Conservation (phyloP, 306 rosid species). For the Datisca glomerata region DNA sequence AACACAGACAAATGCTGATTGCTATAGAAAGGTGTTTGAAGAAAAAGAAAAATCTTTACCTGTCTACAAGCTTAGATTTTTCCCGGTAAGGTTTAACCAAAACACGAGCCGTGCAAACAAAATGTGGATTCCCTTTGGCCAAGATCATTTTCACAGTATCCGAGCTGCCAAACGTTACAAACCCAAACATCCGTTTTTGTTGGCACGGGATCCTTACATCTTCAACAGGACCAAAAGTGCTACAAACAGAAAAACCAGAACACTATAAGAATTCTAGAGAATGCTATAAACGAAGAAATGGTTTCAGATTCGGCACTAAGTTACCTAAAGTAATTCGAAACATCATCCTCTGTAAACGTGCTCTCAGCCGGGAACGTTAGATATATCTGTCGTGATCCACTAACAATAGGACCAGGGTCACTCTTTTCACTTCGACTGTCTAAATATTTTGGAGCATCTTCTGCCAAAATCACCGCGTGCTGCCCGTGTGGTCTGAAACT, state of each 20-base stretch:
- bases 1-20: too few relatives aligned
- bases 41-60: constrained; percentile 18
- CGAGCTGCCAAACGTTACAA: constrained; percentile 56
- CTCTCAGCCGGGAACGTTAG: constrained; percentile 88
- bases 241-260: constrained; percentile 8
- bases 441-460: constrained; percentile 39
- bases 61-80: constrained; percentile 48
- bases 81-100: constrained; percentile 82
- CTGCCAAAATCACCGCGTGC: constrained; percentile 62
- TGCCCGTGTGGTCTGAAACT: constrained; percentile 81
- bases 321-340: constrained; percentile 66
- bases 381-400: constrained; percentile 69
- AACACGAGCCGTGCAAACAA: constrained; percentile 63
- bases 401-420: constrained; percentile 47
- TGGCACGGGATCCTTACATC: constrained; percentile 88
- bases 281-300: background rate
- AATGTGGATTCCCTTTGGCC: constrained; percentile 63
- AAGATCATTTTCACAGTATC: constrained; percentile 59
- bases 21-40: background rate
- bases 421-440: constrained; percentile 30
- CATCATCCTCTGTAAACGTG: constrained; percentile 73
- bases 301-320: background rate
- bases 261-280: constrained; percentile 2
- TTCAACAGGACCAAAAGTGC: constrained; percentile 63
- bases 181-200: constrained; percentile 79